Evolutionary conservation across 2,329 filamentous ascomycete species (phyloP).

Genomic region (Penicillium sp.): DNA sequence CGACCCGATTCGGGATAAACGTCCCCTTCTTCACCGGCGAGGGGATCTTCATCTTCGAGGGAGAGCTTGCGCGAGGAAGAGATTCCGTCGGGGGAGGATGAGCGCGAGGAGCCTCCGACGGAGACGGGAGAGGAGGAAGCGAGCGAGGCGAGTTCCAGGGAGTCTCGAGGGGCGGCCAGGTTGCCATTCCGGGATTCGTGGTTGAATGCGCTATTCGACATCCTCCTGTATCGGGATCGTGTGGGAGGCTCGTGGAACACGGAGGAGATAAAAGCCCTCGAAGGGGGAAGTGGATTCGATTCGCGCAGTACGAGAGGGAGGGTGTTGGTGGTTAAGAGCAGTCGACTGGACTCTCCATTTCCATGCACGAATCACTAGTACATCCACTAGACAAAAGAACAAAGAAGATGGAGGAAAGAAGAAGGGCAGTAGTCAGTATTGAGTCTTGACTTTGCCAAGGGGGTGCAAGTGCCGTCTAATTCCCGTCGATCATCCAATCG

Average conservation of each 20-base stretch:
- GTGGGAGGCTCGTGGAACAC: not conserved
- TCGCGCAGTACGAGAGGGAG: not conserved
- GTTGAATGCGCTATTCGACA: slow-evolving; percentile 40
- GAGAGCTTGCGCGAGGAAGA: slow-evolving; percentile 92
- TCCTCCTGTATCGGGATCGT: slow-evolving; percentile 18
- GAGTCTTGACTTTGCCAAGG: slow-evolving; percentile 18
- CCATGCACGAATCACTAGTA: not conserved
- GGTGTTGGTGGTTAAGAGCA: slow-evolving; percentile 11
- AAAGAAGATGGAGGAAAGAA: slow-evolving; percentile 1
- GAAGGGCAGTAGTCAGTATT: not conserved
- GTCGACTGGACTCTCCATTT: slow-evolving; percentile 19
- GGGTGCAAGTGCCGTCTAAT: slow-evolving; percentile 15
- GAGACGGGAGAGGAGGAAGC: slow-evolving; percentile 77
- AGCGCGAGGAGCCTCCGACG: slow-evolving; percentile 66
- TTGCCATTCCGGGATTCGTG: slow-evolving; percentile 35
- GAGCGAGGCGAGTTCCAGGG: slow-evolving; percentile 91
- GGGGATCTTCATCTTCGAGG: slow-evolving; percentile 81
- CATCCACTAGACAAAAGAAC: not conserved
- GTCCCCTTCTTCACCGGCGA: slow-evolving; percentile 57
- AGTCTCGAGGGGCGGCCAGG: slow-evolving; percentile 70
- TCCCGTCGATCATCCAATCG: slow-evolving; percentile 29
- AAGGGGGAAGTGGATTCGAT: not conserved
- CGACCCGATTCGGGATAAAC: slow-evolving; percentile 55
- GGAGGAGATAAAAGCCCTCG: not conserved
- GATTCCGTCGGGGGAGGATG: slow-evolving; percentile 78